Evolutionary conservation across 169 alveolate species (phyloP).

Genomic region (Plasmodium vinckei): DNA sequence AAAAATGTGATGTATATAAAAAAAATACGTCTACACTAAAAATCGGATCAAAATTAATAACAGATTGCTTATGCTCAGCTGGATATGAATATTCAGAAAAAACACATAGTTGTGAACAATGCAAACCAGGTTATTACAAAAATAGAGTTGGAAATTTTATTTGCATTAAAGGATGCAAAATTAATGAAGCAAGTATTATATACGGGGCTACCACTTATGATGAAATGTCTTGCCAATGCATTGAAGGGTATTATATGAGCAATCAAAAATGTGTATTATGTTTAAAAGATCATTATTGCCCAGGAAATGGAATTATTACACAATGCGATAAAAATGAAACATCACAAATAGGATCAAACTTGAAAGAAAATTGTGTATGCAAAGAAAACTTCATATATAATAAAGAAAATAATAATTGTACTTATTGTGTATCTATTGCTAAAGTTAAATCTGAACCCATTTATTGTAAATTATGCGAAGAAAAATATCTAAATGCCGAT

Average conservation of each 20-base stretch:
- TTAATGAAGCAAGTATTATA: conserved; percentile 28
- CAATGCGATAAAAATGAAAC: conserved; percentile 27
- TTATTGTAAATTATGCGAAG: conserved; percentile 60
- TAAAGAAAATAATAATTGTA: conserved; percentile 24
- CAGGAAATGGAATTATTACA: conserved; percentile 34
- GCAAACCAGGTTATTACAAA: conserved; percentile 81
- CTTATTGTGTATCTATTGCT: conserved; percentile 62
- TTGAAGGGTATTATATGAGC: conserved; percentile 76
- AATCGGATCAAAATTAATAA: conserved; percentile 73
- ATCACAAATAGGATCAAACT: conserved; percentile 48
- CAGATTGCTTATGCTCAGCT: conserved; percentile 80
- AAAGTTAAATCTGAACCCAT: conserved; percentile 38
- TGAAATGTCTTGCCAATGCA: conserved; percentile 78
- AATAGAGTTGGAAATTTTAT: conserved; percentile 66
- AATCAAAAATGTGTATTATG: conserved; percentile 79
- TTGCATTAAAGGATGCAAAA: conserved; percentile 76
- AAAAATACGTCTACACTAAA: conserved; percentile 78
- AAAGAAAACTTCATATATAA: conserved; percentile 50
- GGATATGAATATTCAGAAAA: conserved; percentile 78
- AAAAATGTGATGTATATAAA: conserved; percentile 64
- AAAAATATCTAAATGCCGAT: conserved; percentile 18
- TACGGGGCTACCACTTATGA: conserved; percentile 74
- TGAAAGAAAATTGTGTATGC: conserved; percentile 31
- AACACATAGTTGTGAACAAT: conserved; percentile 75
- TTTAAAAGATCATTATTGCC: conserved; percentile 72